These are phyloP conservation scores for Coemansia sp. DNA, from an alignment of 192 early-diverging fungal genomes.

Conservation along the genomic window DNA sequence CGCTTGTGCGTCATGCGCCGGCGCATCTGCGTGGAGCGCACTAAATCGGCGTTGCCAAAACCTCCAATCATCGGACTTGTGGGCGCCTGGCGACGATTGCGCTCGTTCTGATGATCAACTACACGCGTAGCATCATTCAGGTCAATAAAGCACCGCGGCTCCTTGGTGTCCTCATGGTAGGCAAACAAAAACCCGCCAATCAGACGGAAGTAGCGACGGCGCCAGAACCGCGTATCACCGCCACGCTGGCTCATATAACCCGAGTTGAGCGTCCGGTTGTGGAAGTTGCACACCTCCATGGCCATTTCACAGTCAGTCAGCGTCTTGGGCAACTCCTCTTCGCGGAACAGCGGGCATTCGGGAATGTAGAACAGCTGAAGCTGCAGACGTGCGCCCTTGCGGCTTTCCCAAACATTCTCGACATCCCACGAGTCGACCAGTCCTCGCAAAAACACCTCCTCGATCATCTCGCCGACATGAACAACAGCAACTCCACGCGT, in stretches of 20 bases:
- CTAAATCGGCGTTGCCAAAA: slow-evolving; percentile 20
- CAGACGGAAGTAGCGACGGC: slow-evolving; percentile 52
- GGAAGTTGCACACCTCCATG: slow-evolving; percentile 54
- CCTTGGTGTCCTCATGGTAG: slow-evolving; percentile 52
- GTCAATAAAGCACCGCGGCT: slow-evolving; percentile 51
- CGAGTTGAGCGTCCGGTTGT: slow-evolving; percentile 51
- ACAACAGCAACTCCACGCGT: slow-evolving; percentile 53
- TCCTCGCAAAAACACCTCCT: slow-evolving; percentile 48
- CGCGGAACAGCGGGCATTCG: slow-evolving; percentile 49
- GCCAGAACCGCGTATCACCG: slow-evolving; percentile 56
- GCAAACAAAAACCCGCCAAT: slow-evolving; percentile 54
- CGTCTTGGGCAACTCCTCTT: slow-evolving; percentile 50
- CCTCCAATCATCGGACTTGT: slow-evolving; percentile 1
- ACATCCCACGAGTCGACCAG: slow-evolving; percentile 54
- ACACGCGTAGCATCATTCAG: slow-evolving; percentile 49
- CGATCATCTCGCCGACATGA: slow-evolving; percentile 49
- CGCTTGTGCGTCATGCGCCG: slow-evolving; percentile 46
- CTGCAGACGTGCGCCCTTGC: slow-evolving; percentile 42
- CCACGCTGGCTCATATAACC: slow-evolving; percentile 56
- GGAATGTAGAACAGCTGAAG: slow-evolving; percentile 56
- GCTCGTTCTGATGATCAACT: slow-evolving; percentile 31
- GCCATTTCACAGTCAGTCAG: slow-evolving; percentile 52
- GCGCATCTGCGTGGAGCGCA: slow-evolving; percentile 21
- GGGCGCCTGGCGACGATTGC: slow-evolving; percentile 2
- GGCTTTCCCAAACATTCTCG: slow-evolving; percentile 53